Evolutionary conservation across 2,329 filamentous ascomycete species (phyloP).

Genomic region (Xylariaceae sp.): DNA sequence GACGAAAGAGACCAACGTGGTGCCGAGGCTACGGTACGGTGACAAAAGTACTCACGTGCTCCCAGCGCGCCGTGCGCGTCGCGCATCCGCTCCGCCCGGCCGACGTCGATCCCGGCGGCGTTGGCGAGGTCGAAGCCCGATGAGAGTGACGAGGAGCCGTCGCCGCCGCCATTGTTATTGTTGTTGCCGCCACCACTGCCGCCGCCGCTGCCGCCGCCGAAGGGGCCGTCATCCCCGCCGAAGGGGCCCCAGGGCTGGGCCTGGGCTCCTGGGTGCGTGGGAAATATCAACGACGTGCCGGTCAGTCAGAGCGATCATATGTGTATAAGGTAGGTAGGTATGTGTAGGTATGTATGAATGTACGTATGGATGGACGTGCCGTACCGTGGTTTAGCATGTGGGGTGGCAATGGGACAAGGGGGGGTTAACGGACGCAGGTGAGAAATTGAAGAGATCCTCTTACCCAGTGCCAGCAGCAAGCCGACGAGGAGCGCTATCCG

Average conservation of each 20-base stretch:
- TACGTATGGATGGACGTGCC: neutral
- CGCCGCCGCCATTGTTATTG: neutral
- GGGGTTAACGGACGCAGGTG: neutral
- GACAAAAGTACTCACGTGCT: too few species aligned
- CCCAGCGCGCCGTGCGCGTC: slow-evolving; percentile 34
- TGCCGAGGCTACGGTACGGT: too few species aligned
- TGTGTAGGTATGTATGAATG: too few species aligned
- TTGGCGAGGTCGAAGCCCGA: slow-evolving; percentile 1
- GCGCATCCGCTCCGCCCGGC: slow-evolving; percentile 22
- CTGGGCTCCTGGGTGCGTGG: neutral
- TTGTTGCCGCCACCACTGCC: neutral
- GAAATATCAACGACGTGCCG: too few species aligned
- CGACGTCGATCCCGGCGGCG: slow-evolving; percentile 20
- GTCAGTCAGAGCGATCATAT: too few species aligned
- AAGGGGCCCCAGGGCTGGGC: neutral
- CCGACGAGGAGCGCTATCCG: neutral
- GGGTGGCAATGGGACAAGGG: neutral
- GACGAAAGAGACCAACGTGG: too few species aligned
- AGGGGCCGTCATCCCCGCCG: too few species aligned
- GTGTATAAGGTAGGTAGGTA: too few species aligned
- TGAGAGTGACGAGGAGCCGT: neutral
- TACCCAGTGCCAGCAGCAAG: too few species aligned
- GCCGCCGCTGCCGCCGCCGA: slow-evolving; percentile 1
- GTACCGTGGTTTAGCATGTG: neutral
- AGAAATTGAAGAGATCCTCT: too few species aligned